Evolutionary conservation across 306 rosid species (phyloP).

Genomic region (Prunus mongolica): DNA sequence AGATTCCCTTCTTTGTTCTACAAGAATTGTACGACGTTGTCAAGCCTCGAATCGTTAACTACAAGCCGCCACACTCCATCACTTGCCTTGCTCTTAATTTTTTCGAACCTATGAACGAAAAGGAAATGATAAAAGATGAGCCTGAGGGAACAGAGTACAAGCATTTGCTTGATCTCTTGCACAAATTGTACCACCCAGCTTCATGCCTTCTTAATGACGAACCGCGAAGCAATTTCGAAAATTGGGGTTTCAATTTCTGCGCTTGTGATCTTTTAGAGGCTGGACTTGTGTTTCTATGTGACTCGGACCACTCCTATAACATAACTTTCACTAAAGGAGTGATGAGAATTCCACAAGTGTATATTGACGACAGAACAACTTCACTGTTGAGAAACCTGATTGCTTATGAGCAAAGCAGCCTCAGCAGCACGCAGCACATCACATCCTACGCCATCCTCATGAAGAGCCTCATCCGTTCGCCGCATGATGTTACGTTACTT

Average conservation of each 20-base stretch:
- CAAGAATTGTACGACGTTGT: constrained; percentile 12
- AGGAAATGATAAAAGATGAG: not conserved
- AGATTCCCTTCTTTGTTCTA: constrained; percentile 33
- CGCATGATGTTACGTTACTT: not conserved
- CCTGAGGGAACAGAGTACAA: not conserved
- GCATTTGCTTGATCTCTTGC: constrained; percentile 18
- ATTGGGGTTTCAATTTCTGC: not conserved
- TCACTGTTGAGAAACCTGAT: too few species aligned
- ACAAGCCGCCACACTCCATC: not conserved
- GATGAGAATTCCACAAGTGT: not conserved
- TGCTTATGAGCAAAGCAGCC: too few species aligned
- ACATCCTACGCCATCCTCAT: not conserved
- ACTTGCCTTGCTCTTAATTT: constrained; percentile 4
- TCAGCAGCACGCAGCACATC: not conserved
- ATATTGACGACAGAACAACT: too few species aligned
- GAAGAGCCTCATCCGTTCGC: not conserved
- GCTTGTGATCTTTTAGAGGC: constrained; percentile 26
- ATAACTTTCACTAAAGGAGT: not conserved
- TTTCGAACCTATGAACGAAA: constrained; percentile 6
- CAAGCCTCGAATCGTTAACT: not conserved
- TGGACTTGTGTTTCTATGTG: constrained; percentile 13
- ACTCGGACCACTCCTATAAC: too few species aligned
- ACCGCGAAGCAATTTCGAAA: not conserved
- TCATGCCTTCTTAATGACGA: too few species aligned
- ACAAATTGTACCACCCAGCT: not conserved